Evolutionary conservation across 2,329 filamentous ascomycete species (phyloP).

Genomic region (Alternaria atra): DNA sequence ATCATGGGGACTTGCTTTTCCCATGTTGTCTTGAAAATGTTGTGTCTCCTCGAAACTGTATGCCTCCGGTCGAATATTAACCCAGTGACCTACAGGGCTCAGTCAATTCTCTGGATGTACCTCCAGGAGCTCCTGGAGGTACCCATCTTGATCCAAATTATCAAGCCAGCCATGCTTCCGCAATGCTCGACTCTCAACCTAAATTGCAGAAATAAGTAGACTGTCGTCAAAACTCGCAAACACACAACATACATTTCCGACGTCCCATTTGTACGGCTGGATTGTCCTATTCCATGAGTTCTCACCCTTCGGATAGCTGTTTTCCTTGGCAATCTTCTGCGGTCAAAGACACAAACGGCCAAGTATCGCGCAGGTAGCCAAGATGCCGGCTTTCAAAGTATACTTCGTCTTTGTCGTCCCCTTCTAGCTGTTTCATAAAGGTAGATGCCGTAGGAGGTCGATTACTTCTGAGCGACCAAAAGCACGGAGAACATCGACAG

Average conservation of each 20-base stretch:
- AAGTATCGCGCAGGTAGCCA: slow-evolving; percentile 13
- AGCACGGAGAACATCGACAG: slow-evolving; percentile 11
- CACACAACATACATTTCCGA: slow-evolving; percentile 2
- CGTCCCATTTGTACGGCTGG: slow-evolving; percentile 5
- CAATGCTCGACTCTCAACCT: slow-evolving; percentile 1
- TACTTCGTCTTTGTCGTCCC: slow-evolving; percentile 7
- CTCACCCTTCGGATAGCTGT: slow-evolving; percentile 1
- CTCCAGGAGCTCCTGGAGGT: slow-evolving; percentile 6
- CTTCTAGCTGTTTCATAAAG: slow-evolving; percentile 4
- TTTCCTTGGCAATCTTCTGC: slow-evolving; percentile 5
- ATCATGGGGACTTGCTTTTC: no score
- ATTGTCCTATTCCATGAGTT: slow-evolving; percentile 5
- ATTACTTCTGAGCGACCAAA: slow-evolving; percentile 15
- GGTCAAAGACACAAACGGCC: slow-evolving; percentile 3
- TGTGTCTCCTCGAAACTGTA: no score
- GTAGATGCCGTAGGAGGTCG: slow-evolving; percentile 18
- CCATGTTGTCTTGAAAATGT: no score
- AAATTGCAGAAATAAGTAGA: slow-evolving; percentile 4
- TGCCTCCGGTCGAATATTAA: no score
- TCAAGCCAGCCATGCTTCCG: slow-evolving; percentile 9
- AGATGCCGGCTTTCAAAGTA: slow-evolving; percentile 8
- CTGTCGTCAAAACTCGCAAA: not conserved
- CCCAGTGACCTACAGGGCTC: no score
- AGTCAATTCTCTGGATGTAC: not conserved
- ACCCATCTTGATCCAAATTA: slow-evolving; percentile 2